Evolutionary conservation across 768 basidiomycete genomes (phyloP), one percentile per base, ranked within the genome.

Genomic region (Gyrodon lividus): DNA sequence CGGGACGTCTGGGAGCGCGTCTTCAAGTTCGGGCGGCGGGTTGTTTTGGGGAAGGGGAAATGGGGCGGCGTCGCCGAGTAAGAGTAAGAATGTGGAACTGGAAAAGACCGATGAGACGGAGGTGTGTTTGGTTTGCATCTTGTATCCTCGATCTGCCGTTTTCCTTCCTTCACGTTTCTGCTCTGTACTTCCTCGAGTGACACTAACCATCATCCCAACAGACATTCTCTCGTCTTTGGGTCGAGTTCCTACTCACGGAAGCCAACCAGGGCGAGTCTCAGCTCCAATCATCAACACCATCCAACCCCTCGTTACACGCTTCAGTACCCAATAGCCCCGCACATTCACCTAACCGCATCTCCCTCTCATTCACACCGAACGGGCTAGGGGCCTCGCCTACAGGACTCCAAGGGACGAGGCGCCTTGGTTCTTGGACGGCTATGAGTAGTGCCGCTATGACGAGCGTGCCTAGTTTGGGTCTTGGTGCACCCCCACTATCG

Each of bases 221-320:
- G 95, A 96, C 93, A 0, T 99, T 99, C 73, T 95, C 92, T 34
- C 89, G 94, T 42, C 80, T 98, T 10, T 99, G 94, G 87, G 96
- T 99, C 42, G 97, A 99, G 69, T 99, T 96, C 66, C 79, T 99
- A 4, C 84, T 99, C 56, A 96, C 93, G 20, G 96, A 99, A 73
- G 87, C 94, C 0, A 37, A 72, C 74, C 58, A 83, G 73, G 59
- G 67, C 55, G 59, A 60, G 45, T 57, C 62, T 3, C 57, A 56
- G 14, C 52, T 59, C 5, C 68, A 68, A 12, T 64, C 67, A 14
- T 55, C 55, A 28, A 38, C 7, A 7, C 60, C 56, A 12, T 43
- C 55, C 39, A 63, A 48, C n/a, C 52, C 61, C 2, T 64, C 64
- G 17, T 44, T 59, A 24, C 76, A 72, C 55, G 55, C 55, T 31